Base-by-base conservation (phyloP, 2,329 filamentous ascomycete genomes). In the Teratosphaeria pseudoeucalypti region DNA sequence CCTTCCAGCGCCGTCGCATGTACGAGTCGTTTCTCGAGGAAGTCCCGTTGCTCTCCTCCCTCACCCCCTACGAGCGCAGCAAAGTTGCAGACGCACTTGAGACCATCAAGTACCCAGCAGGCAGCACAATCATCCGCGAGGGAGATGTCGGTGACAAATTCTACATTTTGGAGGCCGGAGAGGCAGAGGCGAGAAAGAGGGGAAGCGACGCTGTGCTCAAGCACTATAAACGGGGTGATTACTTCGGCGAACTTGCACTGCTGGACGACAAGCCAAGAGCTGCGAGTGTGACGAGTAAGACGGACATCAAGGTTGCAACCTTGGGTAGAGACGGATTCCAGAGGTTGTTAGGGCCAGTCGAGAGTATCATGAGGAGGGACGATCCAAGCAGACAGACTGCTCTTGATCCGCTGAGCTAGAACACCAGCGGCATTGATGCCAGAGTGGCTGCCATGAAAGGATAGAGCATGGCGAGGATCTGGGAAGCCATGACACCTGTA, bases 71-170 rank as follows among this genome's bases (percentile, higher is more conserved):
- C 74, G 94, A 99, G 77, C 87, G 94, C 60, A 90, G 90, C 70
- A 99, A 99, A 80, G 96, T 99, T 73, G 92, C 94, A 62, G 94
- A 97, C 75, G 92, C 94, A 1, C 81, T 99, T 59, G 92, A 97
- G 73, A 94, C 92, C 10, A 85, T 87, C 73, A 96, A 95, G 70
- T 95, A 87, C 72, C 82, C 87, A 0, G 78, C 86, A 7, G 90
- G 89, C 26, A 83, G 86, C n/a, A 82, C 83, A 57, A 95, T 99
- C 72, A 97, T 99, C 75, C 81, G 80, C 60, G 90, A 97, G 75
- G 94, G 94, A 57, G 94, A 97, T 72, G 88, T 87, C 0, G 94
- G 94, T 58, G 85, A 95, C 70, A 87, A 89, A 1, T 97, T 99
- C 76, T 99, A 89, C 76, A 84, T 97, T 53, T 80, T 97, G 55